Evolutionary conservation across 2,329 filamentous ascomycete genomes (phyloP).

Genomic region (Curvularia sp.): DNA sequence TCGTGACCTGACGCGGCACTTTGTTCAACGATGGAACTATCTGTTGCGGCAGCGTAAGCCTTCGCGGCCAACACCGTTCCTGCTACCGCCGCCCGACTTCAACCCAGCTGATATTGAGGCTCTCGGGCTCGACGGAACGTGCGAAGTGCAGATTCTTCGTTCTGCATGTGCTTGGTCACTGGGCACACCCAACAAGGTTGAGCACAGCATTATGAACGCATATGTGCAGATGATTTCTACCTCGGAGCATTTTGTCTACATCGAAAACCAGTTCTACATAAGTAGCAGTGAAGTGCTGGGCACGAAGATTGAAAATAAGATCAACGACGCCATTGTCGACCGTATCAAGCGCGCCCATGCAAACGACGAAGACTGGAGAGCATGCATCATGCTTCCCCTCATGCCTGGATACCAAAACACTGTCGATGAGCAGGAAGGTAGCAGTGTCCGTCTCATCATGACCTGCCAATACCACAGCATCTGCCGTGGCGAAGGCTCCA

Average conservation of each 20-base stretch:
- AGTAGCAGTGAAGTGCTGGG: conserved; percentile 89
- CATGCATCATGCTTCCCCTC: conserved; percentile 86
- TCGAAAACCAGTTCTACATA: conserved; percentile 99
- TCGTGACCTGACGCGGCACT: conserved; percentile 90
- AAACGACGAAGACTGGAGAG: conserved; percentile 88
- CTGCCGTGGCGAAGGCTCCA: conserved; percentile 87
- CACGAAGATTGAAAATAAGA: conserved; percentile 87
- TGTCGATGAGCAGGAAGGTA: conserved; percentile 91
- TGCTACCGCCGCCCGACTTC: conserved; percentile 92
- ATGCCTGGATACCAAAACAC: conserved; percentile 99
- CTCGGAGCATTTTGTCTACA: conserved; percentile 97
- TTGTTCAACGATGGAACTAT: conserved; percentile 98
- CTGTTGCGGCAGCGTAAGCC: conserved; percentile 91
- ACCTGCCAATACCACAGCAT: conserved; percentile 97
- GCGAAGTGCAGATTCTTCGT: conserved; percentile 93
- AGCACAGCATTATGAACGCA: conserved; percentile 94
- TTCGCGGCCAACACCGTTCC: conserved; percentile 88
- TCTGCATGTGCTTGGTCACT: conserved; percentile 92
- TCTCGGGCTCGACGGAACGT: conserved; percentile 89
- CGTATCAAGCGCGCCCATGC: conserved; percentile 84
- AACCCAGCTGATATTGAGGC: conserved; percentile 83
- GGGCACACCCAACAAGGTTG: conserved; percentile 80
- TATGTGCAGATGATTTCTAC: conserved; percentile 94
- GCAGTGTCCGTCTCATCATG: conserved; percentile 93
- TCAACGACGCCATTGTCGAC: conserved; percentile 92